These are phyloP conservation scores for Candida xyloterini DNA, from an alignment of 805 yeast species.

Conservation along the genomic window DNA sequence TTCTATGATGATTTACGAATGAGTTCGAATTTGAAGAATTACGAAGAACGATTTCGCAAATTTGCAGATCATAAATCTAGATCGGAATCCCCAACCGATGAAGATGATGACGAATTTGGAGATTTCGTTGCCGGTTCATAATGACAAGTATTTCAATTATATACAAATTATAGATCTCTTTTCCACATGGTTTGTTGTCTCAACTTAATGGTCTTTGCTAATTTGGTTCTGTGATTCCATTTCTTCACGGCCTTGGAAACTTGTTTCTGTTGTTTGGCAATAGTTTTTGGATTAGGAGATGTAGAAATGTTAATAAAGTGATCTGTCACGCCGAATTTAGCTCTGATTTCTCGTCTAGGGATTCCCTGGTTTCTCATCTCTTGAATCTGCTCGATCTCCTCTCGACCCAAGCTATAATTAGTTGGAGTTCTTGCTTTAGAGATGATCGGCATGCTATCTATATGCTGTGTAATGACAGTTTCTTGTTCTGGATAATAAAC, in stretches of 20 bases:
- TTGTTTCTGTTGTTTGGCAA: slow-evolving; percentile 18
- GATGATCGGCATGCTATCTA: slow-evolving; percentile 32
- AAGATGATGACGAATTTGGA: slow-evolving; percentile 27
- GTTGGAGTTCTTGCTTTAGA: slow-evolving; percentile 23
- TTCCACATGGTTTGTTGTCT: slow-evolving; percentile 26
- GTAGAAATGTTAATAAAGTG: slow-evolving; percentile 33
- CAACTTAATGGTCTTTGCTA: slow-evolving; percentile 25
- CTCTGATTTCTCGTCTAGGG: slow-evolving; percentile 30
- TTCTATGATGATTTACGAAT: slow-evolving; percentile 26
- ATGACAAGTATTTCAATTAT: slow-evolving; percentile 1
- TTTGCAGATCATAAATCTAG: slow-evolving; percentile 3
- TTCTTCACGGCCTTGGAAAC: slow-evolving; percentile 22
- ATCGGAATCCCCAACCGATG: neutral
- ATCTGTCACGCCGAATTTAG: slow-evolving; percentile 30
- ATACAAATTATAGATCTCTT: slow-evolving; percentile 19
- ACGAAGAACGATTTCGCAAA: slow-evolving; percentile 20
- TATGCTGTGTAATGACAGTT: slow-evolving; percentile 14
- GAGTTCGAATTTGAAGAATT: slow-evolving; percentile 17
- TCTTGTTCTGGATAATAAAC: slow-evolving; percentile 29
- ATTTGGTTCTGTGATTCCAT: slow-evolving; percentile 26
- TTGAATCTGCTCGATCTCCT: slow-evolving; percentile 30
- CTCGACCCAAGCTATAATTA: slow-evolving; percentile 25
- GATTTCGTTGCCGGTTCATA: slow-evolving; percentile 24
- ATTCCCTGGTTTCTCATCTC: slow-evolving; percentile 29
- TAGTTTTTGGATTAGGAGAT: slow-evolving; percentile 21